Evolutionary conservation across 78 protist genomes (phyloP), one percentile per base, ranked within the genome.

Genomic region (Dictyostelium capitatum): DNA sequence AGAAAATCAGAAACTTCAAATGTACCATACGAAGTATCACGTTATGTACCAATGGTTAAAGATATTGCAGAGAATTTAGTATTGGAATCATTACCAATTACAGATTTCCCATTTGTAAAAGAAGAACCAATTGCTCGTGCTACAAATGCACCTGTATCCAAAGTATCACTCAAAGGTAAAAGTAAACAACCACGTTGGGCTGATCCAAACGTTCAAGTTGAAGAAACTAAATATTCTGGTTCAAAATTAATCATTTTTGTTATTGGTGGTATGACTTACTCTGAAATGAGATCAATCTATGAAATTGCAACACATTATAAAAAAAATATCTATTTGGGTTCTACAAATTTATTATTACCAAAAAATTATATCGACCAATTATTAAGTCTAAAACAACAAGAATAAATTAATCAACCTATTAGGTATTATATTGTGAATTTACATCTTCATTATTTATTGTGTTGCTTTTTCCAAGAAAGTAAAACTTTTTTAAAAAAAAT

Each of bases 241-340:
- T 30, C 54, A 20, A 72, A 79, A 70, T 37, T 95, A 7, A 80
- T 96, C 56, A 41, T 96, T 41, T 96, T 91, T 23, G 77, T 96
- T 0, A 69, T 83, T 28, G 98, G 98, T 70, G 98, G 98, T 69
- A 83, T 94, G 93, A 75, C 96, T 1, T 83, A 69, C 79, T 89
- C 95, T 0, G 98, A 96, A 78, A 93, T 94, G 95, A 56, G 98
- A 25, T 56, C 95, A 14, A 95, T 89, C 65, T 90, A 94, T 79
- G 98, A 96, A 47, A 25, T 96, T 9, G 32, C 95, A 10, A 37
- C 80, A 28, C 54, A 90, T 79, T 79, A 79, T n/a, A 89, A 92
- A 87, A 81, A 94, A 47, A 84, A 89, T 54, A 73, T 91, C 46
- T 81, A 82, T 64, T 77, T 95, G 28, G 97, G 97, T 37, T 83